A percentile compares a stretch with the other conserved stretches of the same genome.
phyloP scores from a whole-genome alignment of 2,329 filamentous ascomycete species.

The Dactylellina drechsleri region DNA sequence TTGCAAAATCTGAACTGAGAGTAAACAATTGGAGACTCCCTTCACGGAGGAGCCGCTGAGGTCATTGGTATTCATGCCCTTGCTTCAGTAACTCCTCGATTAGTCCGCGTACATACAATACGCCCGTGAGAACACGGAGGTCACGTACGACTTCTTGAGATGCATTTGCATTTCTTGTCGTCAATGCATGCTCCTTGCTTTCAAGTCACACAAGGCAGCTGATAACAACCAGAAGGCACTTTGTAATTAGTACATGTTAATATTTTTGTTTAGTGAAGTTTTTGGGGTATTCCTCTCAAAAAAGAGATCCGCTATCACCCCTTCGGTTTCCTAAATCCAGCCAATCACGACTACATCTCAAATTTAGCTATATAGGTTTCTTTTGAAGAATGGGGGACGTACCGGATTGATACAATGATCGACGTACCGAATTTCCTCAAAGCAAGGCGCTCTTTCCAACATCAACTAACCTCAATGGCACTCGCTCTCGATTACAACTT shows the following conservation, averaged over 20 bases:
- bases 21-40: not conserved
- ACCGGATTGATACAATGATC: constrained; percentile 2
- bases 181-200: constrained; percentile 24
- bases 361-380: too few relatives aligned
- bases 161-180: constrained; percentile 18
- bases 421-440: constrained; percentile 14
- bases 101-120: constrained; percentile 6
- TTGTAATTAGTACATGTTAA: too few relatives aligned
- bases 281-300: too few relatives aligned
- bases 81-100: constrained; percentile 40
- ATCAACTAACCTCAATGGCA: not conserved
- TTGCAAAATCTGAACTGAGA: constrained; percentile 33
- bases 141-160: constrained; percentile 10
- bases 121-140: constrained; percentile 13
- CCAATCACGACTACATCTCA: constrained; percentile 25
- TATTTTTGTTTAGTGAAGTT: too few relatives aligned
- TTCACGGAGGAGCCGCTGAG: constrained; percentile 45
- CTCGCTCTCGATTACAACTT: constrained; percentile 22
- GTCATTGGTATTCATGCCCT: constrained; percentile 48
- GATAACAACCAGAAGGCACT: not conserved
- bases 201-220: constrained; percentile 33
- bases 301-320: too few relatives aligned
- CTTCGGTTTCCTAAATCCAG: constrained; percentile 42
- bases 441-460: constrained; percentile 1
- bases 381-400: constrained; percentile 26